A percentile compares a stretch with the other conserved stretches of the same genome.
phyloP scores from a whole-genome alignment of 352 stramenopile species.

The Pseudoperonospora humuli region DNA sequence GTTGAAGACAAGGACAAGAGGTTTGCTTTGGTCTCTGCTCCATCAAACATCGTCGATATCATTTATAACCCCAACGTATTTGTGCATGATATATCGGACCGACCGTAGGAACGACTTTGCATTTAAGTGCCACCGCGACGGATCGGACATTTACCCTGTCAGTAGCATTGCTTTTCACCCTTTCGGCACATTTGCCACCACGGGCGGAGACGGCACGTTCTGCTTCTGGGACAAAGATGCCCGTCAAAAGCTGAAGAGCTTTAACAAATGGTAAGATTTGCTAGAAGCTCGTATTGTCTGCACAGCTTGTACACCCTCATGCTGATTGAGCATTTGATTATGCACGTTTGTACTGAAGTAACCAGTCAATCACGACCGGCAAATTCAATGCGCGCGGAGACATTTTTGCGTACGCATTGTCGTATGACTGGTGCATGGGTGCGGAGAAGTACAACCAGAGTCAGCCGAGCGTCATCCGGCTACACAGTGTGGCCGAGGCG shows the following conservation, averaged over 20 bases:
- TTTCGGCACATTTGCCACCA: slow-evolving; percentile 94
- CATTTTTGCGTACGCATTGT: slow-evolving; percentile 93
- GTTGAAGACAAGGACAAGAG: slow-evolving; percentile 77
- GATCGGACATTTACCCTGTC: slow-evolving; percentile 82
- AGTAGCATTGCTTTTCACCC: slow-evolving; percentile 89
- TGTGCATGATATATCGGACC: not conserved
- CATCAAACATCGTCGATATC: not conserved
- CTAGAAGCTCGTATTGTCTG: not conserved
- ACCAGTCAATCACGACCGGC: slow-evolving; percentile 87
- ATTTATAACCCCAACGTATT: slow-evolving; percentile 2
- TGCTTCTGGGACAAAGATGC: slow-evolving; percentile 99
- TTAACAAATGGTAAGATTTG: slow-evolving; percentile 54
- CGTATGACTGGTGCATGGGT: slow-evolving; percentile 97
- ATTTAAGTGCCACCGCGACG: slow-evolving; percentile 89
- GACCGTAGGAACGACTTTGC: slow-evolving; percentile 73
- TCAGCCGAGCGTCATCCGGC: slow-evolving; percentile 87
- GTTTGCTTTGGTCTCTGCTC: slow-evolving; percentile 10
- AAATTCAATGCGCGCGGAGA: slow-evolving; percentile 92
- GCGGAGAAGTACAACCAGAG: slow-evolving; percentile 82
- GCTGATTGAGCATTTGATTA: not conserved
- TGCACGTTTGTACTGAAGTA: slow-evolving; percentile 28
- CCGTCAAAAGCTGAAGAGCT: slow-evolving; percentile 93
- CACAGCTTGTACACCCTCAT: not conserved
- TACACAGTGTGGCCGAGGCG: slow-evolving; percentile 88
- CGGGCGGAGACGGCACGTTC: slow-evolving; percentile 91